Evolutionary conservation across 1,139 yeast genomes (phyloP).

Genomic region (Trichomonascaceae sp.): DNA sequence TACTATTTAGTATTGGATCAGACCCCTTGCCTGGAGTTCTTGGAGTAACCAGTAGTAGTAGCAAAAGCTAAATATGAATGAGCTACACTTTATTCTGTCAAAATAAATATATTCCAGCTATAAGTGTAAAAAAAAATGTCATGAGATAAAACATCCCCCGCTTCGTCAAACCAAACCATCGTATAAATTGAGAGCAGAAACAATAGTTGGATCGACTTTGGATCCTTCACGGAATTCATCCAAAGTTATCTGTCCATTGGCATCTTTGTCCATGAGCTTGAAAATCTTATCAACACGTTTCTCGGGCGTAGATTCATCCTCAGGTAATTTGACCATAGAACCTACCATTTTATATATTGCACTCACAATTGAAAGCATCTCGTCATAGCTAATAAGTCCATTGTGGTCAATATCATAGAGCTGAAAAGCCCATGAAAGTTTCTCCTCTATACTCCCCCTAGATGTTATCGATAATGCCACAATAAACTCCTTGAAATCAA

Average conservation of each 20-base stretch:
- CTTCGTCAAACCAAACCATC: constrained; percentile 34
- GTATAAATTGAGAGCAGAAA: constrained; percentile 71
- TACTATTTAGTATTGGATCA: constrained; percentile 48
- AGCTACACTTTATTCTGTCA: neutral
- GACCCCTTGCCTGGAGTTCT: constrained; percentile 66
- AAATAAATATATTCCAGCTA: constrained; percentile 7
- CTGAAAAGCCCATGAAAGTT: constrained; percentile 74
- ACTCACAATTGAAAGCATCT: constrained; percentile 69
- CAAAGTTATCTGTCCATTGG: constrained; percentile 59
- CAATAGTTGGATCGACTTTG: constrained; percentile 75
- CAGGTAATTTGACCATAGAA: constrained; percentile 82
- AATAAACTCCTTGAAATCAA: constrained; percentile 90
- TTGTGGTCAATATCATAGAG: constrained; percentile 77
- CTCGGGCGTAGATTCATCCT: constrained; percentile 92
- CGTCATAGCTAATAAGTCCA: constrained; percentile 69
- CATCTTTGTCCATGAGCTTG: constrained; percentile 61
- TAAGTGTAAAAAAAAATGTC: neutral
- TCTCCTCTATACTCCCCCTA: constrained; percentile 83
- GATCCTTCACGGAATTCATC: constrained; percentile 82
- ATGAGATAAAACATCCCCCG: neutral
- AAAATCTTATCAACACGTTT: constrained; percentile 79
- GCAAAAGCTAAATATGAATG: neutral
- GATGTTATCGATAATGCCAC: constrained; percentile 83
- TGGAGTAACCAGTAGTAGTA: constrained; percentile 43
- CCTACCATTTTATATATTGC: constrained; percentile 97